phyloP scores from a whole-genome alignment of 2,329 filamentous ascomycete species.

The Neobulgaria alba region DNA sequence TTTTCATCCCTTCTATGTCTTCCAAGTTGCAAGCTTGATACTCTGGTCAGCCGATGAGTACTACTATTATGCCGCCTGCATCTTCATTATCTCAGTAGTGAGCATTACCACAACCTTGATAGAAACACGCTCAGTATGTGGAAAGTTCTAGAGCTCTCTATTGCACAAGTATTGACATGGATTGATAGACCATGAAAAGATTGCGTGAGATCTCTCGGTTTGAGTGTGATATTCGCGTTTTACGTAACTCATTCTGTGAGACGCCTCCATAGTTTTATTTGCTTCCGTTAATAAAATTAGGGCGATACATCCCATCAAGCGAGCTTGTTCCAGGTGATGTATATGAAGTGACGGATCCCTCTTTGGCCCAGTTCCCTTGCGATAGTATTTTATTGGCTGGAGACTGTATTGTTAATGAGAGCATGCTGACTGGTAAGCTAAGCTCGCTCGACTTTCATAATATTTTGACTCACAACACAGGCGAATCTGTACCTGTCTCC shows the following conservation, averaged over 20 bases:
- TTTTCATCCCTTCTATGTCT: conserved; percentile 97
- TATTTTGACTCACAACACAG: conserved; percentile 30
- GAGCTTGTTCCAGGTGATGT: conserved; percentile 93
- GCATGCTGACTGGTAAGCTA: conserved; percentile 73
- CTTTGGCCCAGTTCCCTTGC: conserved; percentile 77
- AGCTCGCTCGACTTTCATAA: background rate
- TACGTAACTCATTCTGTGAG: conserved; percentile 88
- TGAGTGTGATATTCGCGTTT: conserved; percentile 87
- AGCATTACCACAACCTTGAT: conserved; percentile 85
- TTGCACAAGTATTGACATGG: conserved; percentile 6
- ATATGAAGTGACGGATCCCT: conserved; percentile 93
- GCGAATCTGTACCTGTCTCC: conserved; percentile 93
- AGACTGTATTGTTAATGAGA: conserved; percentile 98
- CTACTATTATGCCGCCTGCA: conserved; percentile 94
- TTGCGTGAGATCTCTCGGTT: conserved; percentile 88
- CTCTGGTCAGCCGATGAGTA: conserved; percentile 96
- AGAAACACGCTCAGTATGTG: conserved; percentile 81
- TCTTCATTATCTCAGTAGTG: conserved; percentile 87
- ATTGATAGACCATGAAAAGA: conserved; percentile 68
- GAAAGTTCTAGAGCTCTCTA: conserved; percentile 29
- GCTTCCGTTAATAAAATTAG: conserved; percentile 31
- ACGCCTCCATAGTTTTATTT: background rate
- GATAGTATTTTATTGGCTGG: conserved; percentile 87
- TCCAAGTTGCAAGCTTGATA: conserved; percentile 87
- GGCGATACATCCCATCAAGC: conserved; percentile 75